These are phyloP conservation scores for Penicillium desertorum DNA, from an alignment of 495 filamentous ascomycete genomes.

Conservation along the genomic window DNA sequence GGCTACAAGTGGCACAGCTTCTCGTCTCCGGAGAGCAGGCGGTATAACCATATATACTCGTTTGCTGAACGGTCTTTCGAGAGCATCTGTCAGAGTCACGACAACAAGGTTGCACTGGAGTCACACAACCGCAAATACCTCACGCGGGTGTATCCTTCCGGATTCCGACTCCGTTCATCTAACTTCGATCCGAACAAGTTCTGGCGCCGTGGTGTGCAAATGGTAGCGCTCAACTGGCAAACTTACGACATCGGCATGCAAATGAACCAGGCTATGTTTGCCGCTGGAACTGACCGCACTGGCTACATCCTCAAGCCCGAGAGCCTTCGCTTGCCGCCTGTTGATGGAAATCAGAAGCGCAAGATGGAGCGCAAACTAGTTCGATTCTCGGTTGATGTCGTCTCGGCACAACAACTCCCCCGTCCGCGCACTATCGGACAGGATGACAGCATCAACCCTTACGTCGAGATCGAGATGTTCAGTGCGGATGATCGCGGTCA, in stretches of 20 bases:
- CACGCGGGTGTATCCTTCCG: slow-evolving; percentile 90
- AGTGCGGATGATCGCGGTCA: slow-evolving; percentile 85
- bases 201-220: slow-evolving; percentile 94
- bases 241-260: slow-evolving; percentile 95
- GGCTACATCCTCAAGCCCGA: slow-evolving; percentile 94
- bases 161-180: slow-evolving; percentile 72
- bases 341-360: slow-evolving; percentile 38
- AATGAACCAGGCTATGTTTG: slow-evolving; percentile 97
- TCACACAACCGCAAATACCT: slow-evolving; percentile 88
- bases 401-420: slow-evolving; percentile 93
- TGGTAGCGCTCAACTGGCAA: slow-evolving; percentile 97
- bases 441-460: slow-evolving; percentile 81
- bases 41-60: slow-evolving; percentile 90
- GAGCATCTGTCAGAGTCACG: slow-evolving; percentile 67
- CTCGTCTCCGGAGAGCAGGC: slow-evolving; percentile 70
- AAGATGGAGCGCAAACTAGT: slow-evolving; percentile 68
- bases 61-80: slow-evolving; percentile 84
- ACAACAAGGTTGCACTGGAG: slow-evolving; percentile 71
- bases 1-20: slow-evolving; percentile 84
- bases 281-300: slow-evolving; percentile 79
- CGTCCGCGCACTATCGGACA: slow-evolving; percentile 67
- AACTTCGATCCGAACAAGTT: slow-evolving; percentile 92
- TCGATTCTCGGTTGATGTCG: slow-evolving; percentile 78
- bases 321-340: slow-evolving; percentile 65
- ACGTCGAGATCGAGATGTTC: slow-evolving; percentile 91